Conservation (phyloP, 2,329 filamentous ascomycete species). For the Fusarium albosuccineum region DNA sequence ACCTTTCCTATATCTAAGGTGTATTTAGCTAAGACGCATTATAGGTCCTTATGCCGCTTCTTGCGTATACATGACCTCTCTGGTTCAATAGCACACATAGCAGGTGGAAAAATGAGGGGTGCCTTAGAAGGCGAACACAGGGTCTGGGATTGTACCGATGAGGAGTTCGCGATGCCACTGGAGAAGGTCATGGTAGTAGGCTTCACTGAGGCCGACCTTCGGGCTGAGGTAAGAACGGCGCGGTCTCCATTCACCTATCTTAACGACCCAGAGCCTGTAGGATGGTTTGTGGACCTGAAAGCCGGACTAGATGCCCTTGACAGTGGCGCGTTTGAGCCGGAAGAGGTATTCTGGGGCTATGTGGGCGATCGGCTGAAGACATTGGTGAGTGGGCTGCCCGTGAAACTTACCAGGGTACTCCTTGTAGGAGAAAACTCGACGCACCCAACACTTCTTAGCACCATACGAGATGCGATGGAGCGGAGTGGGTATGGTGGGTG, state of each 20-base stretch:
- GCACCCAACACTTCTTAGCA: slow-evolving; percentile 7
- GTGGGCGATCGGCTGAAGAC: not conserved
- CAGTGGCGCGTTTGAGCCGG: not conserved
- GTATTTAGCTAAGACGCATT: too few relatives aligned
- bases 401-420: not conserved
- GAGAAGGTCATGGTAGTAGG: slow-evolving; percentile 8
- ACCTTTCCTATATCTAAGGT: too few relatives aligned
- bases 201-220: slow-evolving; percentile 9
- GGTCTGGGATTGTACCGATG: slow-evolving; percentile 6
- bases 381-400: not conserved
- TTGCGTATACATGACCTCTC: too few relatives aligned
- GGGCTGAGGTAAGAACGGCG: slow-evolving; percentile 10
- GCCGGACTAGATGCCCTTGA: not conserved
- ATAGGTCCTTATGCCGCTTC: too few relatives aligned
- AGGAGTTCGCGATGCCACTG: not conserved
- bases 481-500: not conserved
- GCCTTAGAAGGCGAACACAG: too few relatives aligned
- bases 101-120: too few relatives aligned
- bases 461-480: not conserved
- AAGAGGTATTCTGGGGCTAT: slow-evolving; percentile 6
- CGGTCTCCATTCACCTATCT: not conserved
- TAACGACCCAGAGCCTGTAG: not conserved
- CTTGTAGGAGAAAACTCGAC: slow-evolving; percentile 23
- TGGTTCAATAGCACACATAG: too few relatives aligned
- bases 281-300: not conserved